Base-by-base conservation (phyloP, 192 early-diverging fungal species). In the Mortierella hygrophila region DNA sequence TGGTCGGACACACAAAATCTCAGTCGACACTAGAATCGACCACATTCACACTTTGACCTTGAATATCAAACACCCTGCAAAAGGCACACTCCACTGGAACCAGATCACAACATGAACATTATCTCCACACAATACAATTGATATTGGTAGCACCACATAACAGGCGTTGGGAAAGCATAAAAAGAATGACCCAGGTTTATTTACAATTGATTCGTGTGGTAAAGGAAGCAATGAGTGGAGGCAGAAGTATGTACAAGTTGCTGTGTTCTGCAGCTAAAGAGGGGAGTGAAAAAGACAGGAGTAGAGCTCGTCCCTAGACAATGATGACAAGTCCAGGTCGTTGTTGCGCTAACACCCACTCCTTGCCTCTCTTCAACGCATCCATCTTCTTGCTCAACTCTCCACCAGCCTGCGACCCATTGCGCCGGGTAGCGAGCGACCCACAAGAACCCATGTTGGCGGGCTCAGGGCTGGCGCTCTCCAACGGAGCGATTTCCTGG, bases 311-410 rank as follows among this genome's bases (percentile, higher is more conserved):
- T 29, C 26, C 29, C 73, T 77, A 86, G 6, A 86, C 79, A 68
- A 86, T 75, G 29, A 86, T 86, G 9, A 32, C 26, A 26, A 86
- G 72, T 11, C 84, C 84, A 46, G 84, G 84, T 0, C 84, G 84
- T 55, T 86, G 84, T 38, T 86, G 84, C 15, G 84, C 84, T 60
- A 80, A 23, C 8, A 75, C 84, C 84, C 84, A 86, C 52, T 86
- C 84, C 65, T 81, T 86, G 70, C 84, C 84, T 32, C 63, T 57
- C 84, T 81, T 81, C 23, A 86, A 76, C 5, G 84, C 84, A 29
- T 46, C 63, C 84, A 86, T 86, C 46, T 81, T 86, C 35, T 72
- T 70, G 4, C 47, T 46, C 70, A 86, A 29, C 41, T 86, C 75
- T 23, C 46, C 76, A 23, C 20, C 29, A 10, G 60, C 69, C 26